Evolutionary conservation across 2,329 filamentous ascomycete species (phyloP).

Genomic region (Coniella vitis): DNA sequence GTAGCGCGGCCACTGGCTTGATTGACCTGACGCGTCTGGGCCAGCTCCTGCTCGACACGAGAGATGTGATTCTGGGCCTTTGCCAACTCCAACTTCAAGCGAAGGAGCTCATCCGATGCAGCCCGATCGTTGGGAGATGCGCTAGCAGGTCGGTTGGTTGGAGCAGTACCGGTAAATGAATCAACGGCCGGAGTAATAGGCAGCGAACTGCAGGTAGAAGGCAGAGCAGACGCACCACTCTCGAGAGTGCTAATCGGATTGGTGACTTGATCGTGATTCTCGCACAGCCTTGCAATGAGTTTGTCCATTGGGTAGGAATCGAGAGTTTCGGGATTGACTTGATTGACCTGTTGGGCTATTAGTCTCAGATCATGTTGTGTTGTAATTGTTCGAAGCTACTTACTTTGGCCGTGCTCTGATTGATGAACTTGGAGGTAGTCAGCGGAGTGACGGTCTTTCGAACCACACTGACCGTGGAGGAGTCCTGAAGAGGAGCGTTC

Average conservation of each 20-base stretch:
- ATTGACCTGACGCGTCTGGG: conserved; percentile 55
- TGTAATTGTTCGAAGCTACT: conserved; percentile 13
- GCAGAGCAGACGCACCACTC: conserved; percentile 45
- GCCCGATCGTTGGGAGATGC: conserved; percentile 37
- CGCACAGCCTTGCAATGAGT: conserved; percentile 49
- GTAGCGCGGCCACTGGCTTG: conserved; percentile 50
- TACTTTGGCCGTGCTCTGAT: conserved; percentile 50
- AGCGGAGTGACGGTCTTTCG: conserved; percentile 43
- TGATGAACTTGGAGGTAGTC: conserved; percentile 47
- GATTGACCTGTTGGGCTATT: conserved; percentile 15
- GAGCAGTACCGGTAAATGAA: conserved; percentile 37
- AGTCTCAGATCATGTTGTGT: conserved; percentile 11
- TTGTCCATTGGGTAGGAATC: conserved; percentile 59
- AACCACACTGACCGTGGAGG: conserved; percentile 12
- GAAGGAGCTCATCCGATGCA: conserved; percentile 53
- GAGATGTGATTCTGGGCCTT: conserved; percentile 64
- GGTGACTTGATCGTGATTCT: conserved; percentile 32
- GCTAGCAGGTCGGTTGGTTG: conserved; percentile 47
- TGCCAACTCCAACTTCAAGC: conserved; percentile 64
- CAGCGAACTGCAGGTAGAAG: conserved; percentile 50
- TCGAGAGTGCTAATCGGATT: conserved; percentile 59
- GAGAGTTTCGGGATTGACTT: conserved; percentile 38
- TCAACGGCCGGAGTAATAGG: conserved; percentile 58
- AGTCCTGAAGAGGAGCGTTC: conserved; percentile 13
- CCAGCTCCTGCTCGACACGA: conserved; percentile 64